Evolutionary conservation across 2,329 filamentous ascomycete genomes (phyloP).

Genomic region (Cryphonectria nitschkei): DNA sequence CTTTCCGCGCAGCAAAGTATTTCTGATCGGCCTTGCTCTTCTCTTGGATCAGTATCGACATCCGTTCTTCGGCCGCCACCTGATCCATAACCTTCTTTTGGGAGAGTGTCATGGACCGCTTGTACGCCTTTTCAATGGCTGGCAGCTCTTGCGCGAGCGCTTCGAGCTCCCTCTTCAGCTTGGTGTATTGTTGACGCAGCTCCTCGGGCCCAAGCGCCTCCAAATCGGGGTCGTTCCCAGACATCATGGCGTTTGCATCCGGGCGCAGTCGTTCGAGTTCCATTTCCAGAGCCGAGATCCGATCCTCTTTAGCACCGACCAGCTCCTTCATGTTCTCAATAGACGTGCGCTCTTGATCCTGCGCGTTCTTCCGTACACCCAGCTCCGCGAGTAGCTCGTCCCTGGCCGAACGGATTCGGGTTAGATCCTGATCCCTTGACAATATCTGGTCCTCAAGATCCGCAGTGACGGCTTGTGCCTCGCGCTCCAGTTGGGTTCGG

Average conservation of each 20-base stretch:
- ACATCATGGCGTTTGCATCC: conserved; percentile 50
- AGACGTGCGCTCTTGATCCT: conserved; percentile 75
- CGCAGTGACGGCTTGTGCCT: conserved; percentile 70
- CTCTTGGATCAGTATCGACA: conserved; percentile 75
- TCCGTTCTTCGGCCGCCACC: conserved; percentile 74
- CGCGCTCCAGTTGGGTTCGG: conserved; percentile 78
- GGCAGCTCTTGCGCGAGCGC: conserved; percentile 86
- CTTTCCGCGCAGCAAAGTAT: conserved; percentile 94
- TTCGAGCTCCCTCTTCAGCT: conserved; percentile 77
- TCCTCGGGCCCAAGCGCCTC: conserved; percentile 70
- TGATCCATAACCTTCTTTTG: conserved; percentile 86
- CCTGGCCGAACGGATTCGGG: conserved; percentile 78
- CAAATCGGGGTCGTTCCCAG: conserved; percentile 50
- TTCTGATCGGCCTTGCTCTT: conserved; percentile 98
- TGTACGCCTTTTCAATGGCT: conserved; percentile 89
- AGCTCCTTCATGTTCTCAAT: conserved; percentile 79
- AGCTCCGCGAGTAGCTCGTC: conserved; percentile 87
- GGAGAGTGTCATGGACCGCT: conserved; percentile 81
- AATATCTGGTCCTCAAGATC: conserved; percentile 85
- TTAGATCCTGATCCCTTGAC: conserved; percentile 80
- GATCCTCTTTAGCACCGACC: conserved; percentile 75
- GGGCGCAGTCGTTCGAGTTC: conserved; percentile 74
- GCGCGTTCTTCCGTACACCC: conserved; percentile 74
- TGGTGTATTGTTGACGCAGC: conserved; percentile 72
- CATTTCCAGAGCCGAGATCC: conserved; percentile 80